A percentile compares a stretch with the other conserved stretches of the same genome.
Conservation (phyloP, 2,329 filamentous ascomycete genomes). For the Sarocladium oryzae region DNA sequence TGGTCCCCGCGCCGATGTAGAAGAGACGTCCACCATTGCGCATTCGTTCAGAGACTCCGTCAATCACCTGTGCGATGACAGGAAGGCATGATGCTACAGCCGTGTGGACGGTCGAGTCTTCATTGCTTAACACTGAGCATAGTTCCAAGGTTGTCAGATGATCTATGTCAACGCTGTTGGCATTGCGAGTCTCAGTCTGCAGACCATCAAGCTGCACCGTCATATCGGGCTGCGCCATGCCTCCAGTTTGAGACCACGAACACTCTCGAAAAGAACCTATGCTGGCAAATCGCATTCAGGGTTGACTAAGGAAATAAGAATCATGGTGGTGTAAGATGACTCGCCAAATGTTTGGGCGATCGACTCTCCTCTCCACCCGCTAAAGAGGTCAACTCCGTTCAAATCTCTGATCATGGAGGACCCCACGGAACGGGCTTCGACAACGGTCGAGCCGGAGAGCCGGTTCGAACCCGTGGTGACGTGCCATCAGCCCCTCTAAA, state of each 20-base stretch:
- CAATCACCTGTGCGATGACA: conserved; percentile 10
- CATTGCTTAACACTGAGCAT: conserved; percentile 9
- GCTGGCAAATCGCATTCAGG: no score
- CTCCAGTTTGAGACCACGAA: no score
- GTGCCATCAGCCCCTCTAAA: background rate
- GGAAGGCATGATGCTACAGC: conserved; percentile 10
- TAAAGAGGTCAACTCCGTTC: background rate
- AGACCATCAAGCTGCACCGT: conserved; percentile 1
- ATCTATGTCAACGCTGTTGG: conserved; percentile 5
- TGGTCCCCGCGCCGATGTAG: conserved; percentile 33
- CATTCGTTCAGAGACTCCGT: conserved; percentile 3
- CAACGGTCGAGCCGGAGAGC: background rate
- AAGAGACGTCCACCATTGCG: conserved; percentile 10
- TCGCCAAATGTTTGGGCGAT: no score
- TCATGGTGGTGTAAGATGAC: no score
- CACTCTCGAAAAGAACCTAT: no score
- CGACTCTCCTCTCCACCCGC: no score
- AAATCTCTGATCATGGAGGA: background rate
- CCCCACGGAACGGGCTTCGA: background rate
- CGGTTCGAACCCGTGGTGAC: background rate
- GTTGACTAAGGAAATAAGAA: no score
- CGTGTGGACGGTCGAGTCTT: conserved; percentile 8
- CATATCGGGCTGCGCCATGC: background rate
- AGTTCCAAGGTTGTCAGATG: conserved; percentile 5
- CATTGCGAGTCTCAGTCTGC: conserved; percentile 11